Percentiles rank a stretch among this genome's conserved stretches.
phyloP scores from a whole-genome alignment of 1,139 yeast species.

The Debaryomyces singareniensis region DNA sequence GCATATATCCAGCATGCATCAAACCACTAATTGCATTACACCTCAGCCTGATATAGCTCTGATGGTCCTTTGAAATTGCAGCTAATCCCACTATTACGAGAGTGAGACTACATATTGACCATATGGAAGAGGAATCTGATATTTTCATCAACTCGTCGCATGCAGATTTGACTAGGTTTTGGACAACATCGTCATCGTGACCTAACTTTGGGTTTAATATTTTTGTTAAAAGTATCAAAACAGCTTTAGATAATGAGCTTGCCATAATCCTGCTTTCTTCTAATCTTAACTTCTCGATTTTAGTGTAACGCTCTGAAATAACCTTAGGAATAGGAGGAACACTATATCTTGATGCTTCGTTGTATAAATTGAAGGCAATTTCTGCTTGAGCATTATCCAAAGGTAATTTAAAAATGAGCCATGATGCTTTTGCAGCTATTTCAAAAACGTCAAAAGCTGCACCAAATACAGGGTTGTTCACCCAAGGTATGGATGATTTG shows the following conservation, averaged over 20 bases:
- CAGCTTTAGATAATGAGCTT: conserved; percentile 2
- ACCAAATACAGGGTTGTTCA: conserved; percentile 29
- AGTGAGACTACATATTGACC: too few species aligned
- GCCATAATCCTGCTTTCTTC: conserved; percentile 3
- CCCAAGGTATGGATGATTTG: conserved; percentile 22
- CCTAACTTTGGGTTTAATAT: background rate
- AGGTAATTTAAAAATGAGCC: conserved; percentile 14
- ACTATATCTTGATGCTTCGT: background rate
- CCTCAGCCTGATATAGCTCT: too few species aligned
- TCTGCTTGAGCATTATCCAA: background rate
- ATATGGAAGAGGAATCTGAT: too few species aligned
- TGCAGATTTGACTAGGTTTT: too few species aligned
- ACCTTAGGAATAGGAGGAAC: conserved; percentile 2
- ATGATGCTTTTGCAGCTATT: conserved; percentile 30
- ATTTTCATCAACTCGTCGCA: too few species aligned
- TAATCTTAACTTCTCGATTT: conserved; percentile 1
- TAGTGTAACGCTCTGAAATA: conserved; percentile 1
- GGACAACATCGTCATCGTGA: too few species aligned
- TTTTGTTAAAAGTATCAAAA: conserved; percentile 1
- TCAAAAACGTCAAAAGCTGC: conserved; percentile 30
- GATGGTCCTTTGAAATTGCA: too few species aligned
- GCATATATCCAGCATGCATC: too few species aligned
- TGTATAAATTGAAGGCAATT: conserved; percentile 1
- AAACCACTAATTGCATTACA: too few species aligned
- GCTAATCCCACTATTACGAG: too few species aligned